A percentile compares a stretch with the other conserved stretches of the same genome.
phyloP scores from a whole-genome alignment of 495 filamentous ascomycete genomes.

The Penicillium pulvis region DNA sequence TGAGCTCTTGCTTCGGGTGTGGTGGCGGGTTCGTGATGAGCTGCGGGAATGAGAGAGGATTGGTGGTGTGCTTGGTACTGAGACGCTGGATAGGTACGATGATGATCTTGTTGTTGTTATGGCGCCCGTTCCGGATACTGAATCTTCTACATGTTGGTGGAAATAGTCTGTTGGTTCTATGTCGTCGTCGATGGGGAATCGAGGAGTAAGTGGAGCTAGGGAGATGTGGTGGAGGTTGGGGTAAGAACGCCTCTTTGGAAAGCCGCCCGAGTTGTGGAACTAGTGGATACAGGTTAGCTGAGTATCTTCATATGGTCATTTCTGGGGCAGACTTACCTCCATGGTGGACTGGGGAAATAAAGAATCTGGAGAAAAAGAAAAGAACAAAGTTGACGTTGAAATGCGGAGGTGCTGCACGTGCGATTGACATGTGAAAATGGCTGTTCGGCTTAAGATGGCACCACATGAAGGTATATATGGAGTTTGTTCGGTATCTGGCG shows the following conservation, averaged over 20 bases:
- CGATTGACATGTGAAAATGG: conserved; percentile 13
- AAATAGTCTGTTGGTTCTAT: conserved; percentile 37
- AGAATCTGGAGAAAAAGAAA: conserved; percentile 4
- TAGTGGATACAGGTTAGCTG: conserved; percentile 2
- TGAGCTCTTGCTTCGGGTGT: conserved; percentile 41
- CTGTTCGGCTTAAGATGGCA: neutral
- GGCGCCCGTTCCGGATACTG: conserved; percentile 2
- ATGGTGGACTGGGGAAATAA: conserved; percentile 16
- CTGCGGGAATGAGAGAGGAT: conserved; percentile 54
- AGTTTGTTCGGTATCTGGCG: too few species aligned
- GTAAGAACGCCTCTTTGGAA: conserved; percentile 48
- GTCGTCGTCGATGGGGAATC: conserved; percentile 59
- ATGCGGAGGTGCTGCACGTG: conserved; percentile 34
- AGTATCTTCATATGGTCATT: neutral
- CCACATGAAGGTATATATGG: too few species aligned
- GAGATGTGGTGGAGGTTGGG: conserved; percentile 52
- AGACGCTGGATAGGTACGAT: conserved; percentile 48
- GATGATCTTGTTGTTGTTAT: conserved; percentile 33
- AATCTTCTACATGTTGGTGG: conserved; percentile 21
- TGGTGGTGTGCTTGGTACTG: conserved; percentile 47
- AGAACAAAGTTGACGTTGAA: conserved; percentile 9
- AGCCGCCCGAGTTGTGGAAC: conserved; percentile 32
- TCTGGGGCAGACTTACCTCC: conserved; percentile 25
- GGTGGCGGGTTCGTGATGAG: conserved; percentile 43
- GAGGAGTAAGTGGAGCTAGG: conserved; percentile 66